Evolutionary conservation across 441 rosid genomes (phyloP), one percentile per base, ranked within the genome.

Genomic region (Gossypium lobatum): DNA sequence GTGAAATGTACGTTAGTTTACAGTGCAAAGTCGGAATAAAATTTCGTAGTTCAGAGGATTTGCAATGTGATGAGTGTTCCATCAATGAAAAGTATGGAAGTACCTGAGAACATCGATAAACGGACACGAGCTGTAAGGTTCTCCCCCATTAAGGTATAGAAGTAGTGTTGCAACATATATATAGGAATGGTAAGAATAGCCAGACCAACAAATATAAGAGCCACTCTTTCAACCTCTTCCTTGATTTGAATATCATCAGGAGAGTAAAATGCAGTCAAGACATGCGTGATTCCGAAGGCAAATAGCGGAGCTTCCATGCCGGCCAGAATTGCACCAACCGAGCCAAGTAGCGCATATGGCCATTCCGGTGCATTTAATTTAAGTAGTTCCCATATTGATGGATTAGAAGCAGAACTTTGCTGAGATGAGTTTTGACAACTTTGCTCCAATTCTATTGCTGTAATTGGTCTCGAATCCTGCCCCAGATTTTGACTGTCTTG

Each of bases 301-400:
- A 93, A 93, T 10, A 93, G 62, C 63, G 97, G 89, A 57, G 89
- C 83, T 82, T 85, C 66, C 46, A 62, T 62, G 66, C 66, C 66
- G 5, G 66, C 66, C 46, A 93, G 81, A 73, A 87, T 73, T 63
- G 97, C 94, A 62, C 94, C 97, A 7, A 86, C 65, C 6, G 96
- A 87, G n/a, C 96, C 95, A 73, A 91, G 92, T 72, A 91, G 64
- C 28, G 93, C 96, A 70, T 83, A 88, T 2, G 88, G 90, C 98
- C 98, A 88, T 52, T 91, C 96, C 1, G 96, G 92, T 64, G 92
- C 82, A 80, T 93, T 93, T 72, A 91, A 17, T 79, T 86, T 93
- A 21, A 85, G 58, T 6, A 91, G 88, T 53, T 87, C 84, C 88
- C 84, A 85, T 42, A 91, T 85, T 70, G 90, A 80, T 23, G 85